Percentiles rank a stretch among this genome's conserved stretches.
These are phyloP conservation scores for Chaetoceros muelleri DNA, from an alignment of 108 stramenopile species.

Conservation along the genomic window DNA sequence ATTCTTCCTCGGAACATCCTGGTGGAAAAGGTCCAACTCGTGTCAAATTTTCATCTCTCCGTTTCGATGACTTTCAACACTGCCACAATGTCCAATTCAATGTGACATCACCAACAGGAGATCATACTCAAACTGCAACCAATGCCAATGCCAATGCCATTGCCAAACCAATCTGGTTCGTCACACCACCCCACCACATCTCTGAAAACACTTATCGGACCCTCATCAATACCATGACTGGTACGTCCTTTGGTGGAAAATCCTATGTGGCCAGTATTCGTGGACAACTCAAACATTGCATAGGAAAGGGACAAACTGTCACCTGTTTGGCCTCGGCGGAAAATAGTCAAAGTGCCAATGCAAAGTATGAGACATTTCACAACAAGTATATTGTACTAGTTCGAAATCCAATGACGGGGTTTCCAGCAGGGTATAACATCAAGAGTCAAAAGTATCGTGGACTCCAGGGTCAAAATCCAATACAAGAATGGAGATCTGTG, in stretches of 20 bases:
- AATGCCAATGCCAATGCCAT: too few relatives aligned
- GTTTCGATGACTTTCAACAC: too few relatives aligned
- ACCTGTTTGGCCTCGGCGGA: neutral
- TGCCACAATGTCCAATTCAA: too few relatives aligned
- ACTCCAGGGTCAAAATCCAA: conserved; percentile 24
- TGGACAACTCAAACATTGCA: neutral
- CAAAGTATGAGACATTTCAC: neutral
- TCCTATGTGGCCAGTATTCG: neutral
- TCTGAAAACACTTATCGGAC: too few relatives aligned
- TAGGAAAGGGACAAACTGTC: neutral
- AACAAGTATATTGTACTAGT: neutral
- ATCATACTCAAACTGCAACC: too few relatives aligned
- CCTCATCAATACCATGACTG: neutral
- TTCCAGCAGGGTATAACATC: conserved; percentile 30
- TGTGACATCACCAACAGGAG: too few relatives aligned
- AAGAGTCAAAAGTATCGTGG: conserved; percentile 41
- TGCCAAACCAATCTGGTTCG: too few relatives aligned
- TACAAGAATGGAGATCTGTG: conserved; percentile 27
- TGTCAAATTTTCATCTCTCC: too few relatives aligned
- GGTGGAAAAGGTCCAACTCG: too few relatives aligned
- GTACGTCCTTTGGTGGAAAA: neutral
- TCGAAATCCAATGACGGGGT: conserved; percentile 39
- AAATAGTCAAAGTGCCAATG: neutral
- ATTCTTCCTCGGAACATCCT: too few relatives aligned
- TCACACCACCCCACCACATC: too few relatives aligned